Base-by-base conservation (phyloP, 345 rosid species). In the Sisymbrium irio region DNA sequence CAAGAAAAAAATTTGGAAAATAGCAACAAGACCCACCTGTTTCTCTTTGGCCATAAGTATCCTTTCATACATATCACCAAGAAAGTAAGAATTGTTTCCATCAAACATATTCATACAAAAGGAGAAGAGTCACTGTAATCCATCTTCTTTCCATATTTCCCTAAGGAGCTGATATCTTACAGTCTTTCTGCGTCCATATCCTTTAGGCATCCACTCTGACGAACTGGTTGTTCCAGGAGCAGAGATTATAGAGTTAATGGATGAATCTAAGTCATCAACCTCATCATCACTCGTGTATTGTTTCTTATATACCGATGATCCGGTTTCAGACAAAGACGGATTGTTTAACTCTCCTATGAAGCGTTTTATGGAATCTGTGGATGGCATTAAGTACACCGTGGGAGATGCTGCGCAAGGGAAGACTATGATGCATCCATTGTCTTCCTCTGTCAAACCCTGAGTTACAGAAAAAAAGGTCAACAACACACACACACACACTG, bases 251-350 rank as follows among this genome's bases (percentile, higher is more conserved):
- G 96, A 83, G 63, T 78, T 78, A 28, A 89, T 54, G 1, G 92
- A 87, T 4, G 95, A 83, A 82, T 88, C 98, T 75, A 91, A 74
- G 73, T 89, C 96, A 17, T 88, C 93, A 8, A 91, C 89, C 81
- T 91, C 98, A 20, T 91, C 98, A 15, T 94, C 97, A 4, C 98
- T 91, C 0, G 90, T 84, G 77, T 89, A 87, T 7, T 95, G 82
- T 71, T 91, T 91, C 75, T 72, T 84, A 42, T 82, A 87, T 71
- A 88, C 72, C 0, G 90, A 72, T 79, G 91, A 84, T 67, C 83
- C 78, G 33, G 83, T 81, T 77, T 86, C 81, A n/a, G 77, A 83
- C 67, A 76, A 51, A 20, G 83, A 30, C 5, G 81, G 85, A 60
- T 68, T 83, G 65, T 82, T 79, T 5, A 84, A 71, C 13, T 90